Evolutionary conservation across 2,329 filamentous ascomycete species (phyloP).

Genomic region (Paraconiothyrium brasiliense): DNA sequence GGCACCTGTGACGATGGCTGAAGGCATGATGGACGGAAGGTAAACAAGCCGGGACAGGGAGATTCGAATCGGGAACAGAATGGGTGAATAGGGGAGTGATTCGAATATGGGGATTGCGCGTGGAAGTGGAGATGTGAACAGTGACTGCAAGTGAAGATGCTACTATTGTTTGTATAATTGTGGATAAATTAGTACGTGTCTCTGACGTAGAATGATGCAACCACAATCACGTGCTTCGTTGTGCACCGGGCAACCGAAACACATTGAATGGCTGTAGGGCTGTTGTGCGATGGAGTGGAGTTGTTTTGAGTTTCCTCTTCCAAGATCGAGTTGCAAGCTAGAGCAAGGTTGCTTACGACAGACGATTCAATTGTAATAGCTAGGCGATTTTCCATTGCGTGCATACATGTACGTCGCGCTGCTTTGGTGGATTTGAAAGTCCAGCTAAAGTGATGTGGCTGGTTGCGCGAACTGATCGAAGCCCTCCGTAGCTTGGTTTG

Average conservation of each 20-base stretch:
- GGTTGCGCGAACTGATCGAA: background rate
- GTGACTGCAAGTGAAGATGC: background rate
- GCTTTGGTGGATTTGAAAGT: background rate
- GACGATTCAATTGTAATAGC: no score
- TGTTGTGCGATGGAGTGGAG: background rate
- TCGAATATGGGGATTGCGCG: no score
- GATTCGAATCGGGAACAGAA: background rate
- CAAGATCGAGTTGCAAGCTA: background rate
- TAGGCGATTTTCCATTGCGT: no score
- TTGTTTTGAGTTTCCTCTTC: background rate
- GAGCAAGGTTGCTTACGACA: background rate
- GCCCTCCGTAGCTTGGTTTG: no score
- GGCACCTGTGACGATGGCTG: conserved; percentile 44
- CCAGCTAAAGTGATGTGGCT: background rate
- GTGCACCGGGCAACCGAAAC: no score
- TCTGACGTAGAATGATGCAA: conserved; percentile 21
- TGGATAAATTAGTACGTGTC: background rate
- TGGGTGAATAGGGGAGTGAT: background rate
- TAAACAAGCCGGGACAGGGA: no score
- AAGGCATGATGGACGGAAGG: conserved; percentile 31
- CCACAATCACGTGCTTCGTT: no score
- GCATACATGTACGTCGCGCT: background rate
- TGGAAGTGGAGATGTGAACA: background rate
- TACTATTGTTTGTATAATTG: background rate
- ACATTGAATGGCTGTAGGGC: no score